phyloP scores from a whole-genome alignment of 768 basidiomycete species.

The Kwoniella heveanensis region DNA sequence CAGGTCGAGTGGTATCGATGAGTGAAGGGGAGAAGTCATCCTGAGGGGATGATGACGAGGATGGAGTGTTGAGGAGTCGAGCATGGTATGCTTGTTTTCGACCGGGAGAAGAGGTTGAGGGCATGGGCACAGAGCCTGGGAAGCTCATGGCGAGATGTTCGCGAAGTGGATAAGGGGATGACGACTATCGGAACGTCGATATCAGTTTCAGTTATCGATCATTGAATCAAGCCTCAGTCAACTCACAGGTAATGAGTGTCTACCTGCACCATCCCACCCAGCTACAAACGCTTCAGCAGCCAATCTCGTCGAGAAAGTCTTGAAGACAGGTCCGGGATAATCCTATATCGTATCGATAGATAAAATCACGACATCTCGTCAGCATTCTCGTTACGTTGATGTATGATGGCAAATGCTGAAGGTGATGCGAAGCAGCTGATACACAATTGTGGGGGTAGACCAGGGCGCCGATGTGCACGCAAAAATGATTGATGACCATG shows the following conservation, averaged over 20 bases:
- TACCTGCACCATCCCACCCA: constrained; percentile 48
- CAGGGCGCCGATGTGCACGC: neutral
- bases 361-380: neutral
- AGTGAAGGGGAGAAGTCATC: constrained; percentile 21
- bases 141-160: constrained; percentile 53
- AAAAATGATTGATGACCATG: neutral
- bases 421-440: constrained; percentile 4
- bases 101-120: constrained; percentile 29
- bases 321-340: constrained; percentile 40
- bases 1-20: constrained; percentile 24
- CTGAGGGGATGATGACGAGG: constrained; percentile 12
- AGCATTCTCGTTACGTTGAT: constrained; percentile 1
- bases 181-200: constrained; percentile 24
- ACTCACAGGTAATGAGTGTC: constrained; percentile 46
- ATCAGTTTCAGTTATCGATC: too few species aligned
- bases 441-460: neutral
- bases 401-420: neutral
- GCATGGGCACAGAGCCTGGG: constrained; percentile 37
- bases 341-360: constrained; percentile 16
- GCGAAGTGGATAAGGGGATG: constrained; percentile 40
- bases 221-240: neutral
- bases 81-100: constrained; percentile 35
- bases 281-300: constrained; percentile 51
- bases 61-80: constrained; percentile 22
- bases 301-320: constrained; percentile 49